Base-by-base conservation (phyloP, 345 rosid genomes). In the Excoecaria cochinchinensis region DNA sequence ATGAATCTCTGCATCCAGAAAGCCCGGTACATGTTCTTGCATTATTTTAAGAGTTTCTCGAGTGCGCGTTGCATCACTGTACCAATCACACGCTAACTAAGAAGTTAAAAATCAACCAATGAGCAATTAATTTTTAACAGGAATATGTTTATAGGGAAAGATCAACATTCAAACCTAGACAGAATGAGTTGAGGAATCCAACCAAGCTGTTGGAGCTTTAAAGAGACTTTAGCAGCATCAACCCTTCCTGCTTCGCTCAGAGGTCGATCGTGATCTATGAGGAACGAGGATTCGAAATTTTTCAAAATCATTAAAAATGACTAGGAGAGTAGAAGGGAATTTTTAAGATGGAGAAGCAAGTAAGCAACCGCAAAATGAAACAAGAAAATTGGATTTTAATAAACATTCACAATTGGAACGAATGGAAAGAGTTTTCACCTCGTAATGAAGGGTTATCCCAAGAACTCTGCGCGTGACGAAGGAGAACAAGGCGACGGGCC, bases 391-490 rank as follows among this genome's bases (percentile, higher is more conserved):
- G n/a, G n/a, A n/a, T n/a, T n/a, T n/a, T n/a, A n/a, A n/a, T 10
- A 71, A 71, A 11, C 25, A 22, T 38, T 19, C 24, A 13, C n/a
- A 52, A 60, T 19, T 14, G 36, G 57, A 22, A 22, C 31, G 60
- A 31, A 8, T n/a, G n/a, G n/a, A n/a, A n/a, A n/a, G n/a, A n/a
- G n/a, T n/a, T 55, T 38, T 25, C 4, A 91, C 97, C 99, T 85
- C 89, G 89, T 22, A 91, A 79, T 36, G 95, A 82, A 69, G 88
- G 80, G 78, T 87, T 71, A 16, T 85, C 85, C 97, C 94, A 90
- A 67, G 97, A 95, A 76, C 97, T 95, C 84, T 95, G 71, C 57
- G 99, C 99, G 59, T 95, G 99, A 70, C 99, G 97, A 67, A 91
- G 97, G 64, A 92, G 89, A 77, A 95, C 88, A 75, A 95, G 97